Conservation (phyloP, 2,329 filamentous ascomycete genomes). For the Cercospora canescens region DNA sequence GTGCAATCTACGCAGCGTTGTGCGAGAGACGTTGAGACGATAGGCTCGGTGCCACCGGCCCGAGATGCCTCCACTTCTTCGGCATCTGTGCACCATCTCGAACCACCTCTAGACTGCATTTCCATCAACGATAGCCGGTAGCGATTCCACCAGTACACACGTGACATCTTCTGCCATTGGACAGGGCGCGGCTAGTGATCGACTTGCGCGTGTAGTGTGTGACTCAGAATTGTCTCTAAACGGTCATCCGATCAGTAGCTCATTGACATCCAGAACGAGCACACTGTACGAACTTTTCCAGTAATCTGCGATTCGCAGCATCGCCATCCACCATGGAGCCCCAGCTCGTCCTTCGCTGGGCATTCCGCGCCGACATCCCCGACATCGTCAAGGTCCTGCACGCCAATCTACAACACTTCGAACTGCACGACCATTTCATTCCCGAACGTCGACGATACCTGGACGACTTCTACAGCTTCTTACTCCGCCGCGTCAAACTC, state of each 20-base stretch:
- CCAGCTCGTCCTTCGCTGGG: constrained; percentile 21
- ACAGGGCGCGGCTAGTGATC: background rate
- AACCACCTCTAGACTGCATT: background rate
- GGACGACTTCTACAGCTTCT: constrained; percentile 21
- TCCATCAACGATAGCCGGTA: background rate
- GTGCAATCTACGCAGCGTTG: background rate
- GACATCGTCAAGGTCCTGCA: constrained; percentile 14
- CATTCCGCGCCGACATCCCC: constrained; percentile 20
- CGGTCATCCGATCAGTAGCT: background rate
- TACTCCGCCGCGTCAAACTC: constrained; percentile 17
- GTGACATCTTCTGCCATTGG: background rate
- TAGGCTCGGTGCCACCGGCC: background rate
- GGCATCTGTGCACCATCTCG: background rate
- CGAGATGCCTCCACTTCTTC: background rate
- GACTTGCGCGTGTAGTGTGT: background rate
- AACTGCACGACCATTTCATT: constrained; percentile 23
- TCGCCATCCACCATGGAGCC: background rate
- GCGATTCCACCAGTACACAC: background rate
- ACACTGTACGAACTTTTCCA: background rate
- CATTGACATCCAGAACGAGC: background rate
- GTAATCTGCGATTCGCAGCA: background rate
- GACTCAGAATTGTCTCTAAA: background rate
- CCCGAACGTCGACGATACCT: constrained; percentile 10
- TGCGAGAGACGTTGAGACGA: background rate
- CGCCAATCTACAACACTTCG: constrained; percentile 15